Conservation (phyloP, 108 stramenopile genomes). For the Cyclotella atomus region DNA sequence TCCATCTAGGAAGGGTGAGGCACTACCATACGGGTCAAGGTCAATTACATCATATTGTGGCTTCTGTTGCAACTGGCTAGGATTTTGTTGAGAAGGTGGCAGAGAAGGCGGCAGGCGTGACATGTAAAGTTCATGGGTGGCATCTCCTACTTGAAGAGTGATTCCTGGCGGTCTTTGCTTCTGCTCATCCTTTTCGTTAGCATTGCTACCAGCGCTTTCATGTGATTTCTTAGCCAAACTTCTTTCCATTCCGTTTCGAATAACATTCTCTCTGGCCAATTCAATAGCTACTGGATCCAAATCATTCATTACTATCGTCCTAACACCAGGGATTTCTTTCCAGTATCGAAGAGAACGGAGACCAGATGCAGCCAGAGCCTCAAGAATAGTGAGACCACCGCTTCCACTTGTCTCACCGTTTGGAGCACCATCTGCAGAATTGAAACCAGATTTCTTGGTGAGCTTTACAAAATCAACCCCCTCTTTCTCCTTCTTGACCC, state of each 20-base stretch:
- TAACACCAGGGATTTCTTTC: conserved; percentile 93
- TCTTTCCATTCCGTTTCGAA: conserved; percentile 31
- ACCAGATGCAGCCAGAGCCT: conserved; percentile 97
- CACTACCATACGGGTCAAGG: conserved; percentile 98
- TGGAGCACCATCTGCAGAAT: background rate
- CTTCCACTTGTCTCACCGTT: background rate
- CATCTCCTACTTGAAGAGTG: conserved; percentile 75
- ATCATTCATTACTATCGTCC: conserved; percentile 89
- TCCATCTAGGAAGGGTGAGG: conserved; percentile 95
- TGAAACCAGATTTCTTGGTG: conserved; percentile 2
- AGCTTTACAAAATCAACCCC: conserved; percentile 30
- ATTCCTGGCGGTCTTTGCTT: conserved; percentile 61
- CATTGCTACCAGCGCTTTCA: background rate
- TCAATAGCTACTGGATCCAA: conserved; percentile 65
- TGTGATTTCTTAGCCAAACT: conserved; percentile 13
- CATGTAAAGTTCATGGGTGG: conserved; percentile 83
- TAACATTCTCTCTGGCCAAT: conserved; percentile 68
- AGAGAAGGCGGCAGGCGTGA: conserved; percentile 58
- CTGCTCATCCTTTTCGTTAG: background rate
- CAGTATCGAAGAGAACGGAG: conserved; percentile 95
- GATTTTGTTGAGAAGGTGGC: conserved; percentile 37
- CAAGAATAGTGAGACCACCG: conserved; percentile 82
- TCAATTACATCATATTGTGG: conserved; percentile 94
- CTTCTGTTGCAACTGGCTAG: conserved; percentile 47
- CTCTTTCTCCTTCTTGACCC: conserved; percentile 16